Evolutionary conservation across 768 basidiomycete genomes (phyloP).

Genomic region (Sporobolomyces pararoseus): DNA sequence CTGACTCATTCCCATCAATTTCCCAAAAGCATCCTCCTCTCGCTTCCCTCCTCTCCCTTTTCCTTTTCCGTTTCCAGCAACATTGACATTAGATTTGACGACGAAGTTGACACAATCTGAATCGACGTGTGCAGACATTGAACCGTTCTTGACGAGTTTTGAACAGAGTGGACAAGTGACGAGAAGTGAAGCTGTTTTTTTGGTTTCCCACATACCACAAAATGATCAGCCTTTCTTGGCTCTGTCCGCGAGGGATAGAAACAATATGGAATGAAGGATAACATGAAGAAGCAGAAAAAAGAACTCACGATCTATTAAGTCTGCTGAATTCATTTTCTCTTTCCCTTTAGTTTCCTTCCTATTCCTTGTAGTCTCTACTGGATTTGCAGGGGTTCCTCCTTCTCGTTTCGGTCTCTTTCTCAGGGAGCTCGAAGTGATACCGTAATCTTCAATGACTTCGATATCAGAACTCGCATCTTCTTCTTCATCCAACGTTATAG

Average conservation of each 20-base stretch:
- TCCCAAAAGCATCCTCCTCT: constrained; percentile 5
- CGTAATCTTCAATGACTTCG: constrained; percentile 6
- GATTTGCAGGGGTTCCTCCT: neutral
- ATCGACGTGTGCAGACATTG: constrained; percentile 21
- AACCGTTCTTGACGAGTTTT: constrained; percentile 7
- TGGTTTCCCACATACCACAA: too few species aligned
- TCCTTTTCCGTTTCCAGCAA: too few species aligned
- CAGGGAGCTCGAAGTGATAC: too few species aligned
- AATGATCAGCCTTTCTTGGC: too few species aligned
- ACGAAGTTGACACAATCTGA: neutral
- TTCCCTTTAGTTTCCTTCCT: neutral
- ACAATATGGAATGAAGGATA: too few species aligned
- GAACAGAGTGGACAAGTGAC: constrained; percentile 27
- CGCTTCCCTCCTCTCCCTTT: neutral
- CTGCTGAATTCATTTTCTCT: neutral
- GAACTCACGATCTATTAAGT: constrained; percentile 26
- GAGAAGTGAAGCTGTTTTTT: constrained; percentile 10
- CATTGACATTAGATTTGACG: too few species aligned
- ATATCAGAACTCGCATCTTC: constrained; percentile 4
- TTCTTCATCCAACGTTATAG: neutral
- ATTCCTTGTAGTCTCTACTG: too few species aligned
- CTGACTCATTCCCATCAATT: constrained; percentile 15
- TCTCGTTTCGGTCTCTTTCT: neutral
- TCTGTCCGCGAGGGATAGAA: too few species aligned
- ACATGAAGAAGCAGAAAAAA: neutral